Conservation (phyloP, 75 land plant genomes). For the Isoetes taiwanensis region DNA sequence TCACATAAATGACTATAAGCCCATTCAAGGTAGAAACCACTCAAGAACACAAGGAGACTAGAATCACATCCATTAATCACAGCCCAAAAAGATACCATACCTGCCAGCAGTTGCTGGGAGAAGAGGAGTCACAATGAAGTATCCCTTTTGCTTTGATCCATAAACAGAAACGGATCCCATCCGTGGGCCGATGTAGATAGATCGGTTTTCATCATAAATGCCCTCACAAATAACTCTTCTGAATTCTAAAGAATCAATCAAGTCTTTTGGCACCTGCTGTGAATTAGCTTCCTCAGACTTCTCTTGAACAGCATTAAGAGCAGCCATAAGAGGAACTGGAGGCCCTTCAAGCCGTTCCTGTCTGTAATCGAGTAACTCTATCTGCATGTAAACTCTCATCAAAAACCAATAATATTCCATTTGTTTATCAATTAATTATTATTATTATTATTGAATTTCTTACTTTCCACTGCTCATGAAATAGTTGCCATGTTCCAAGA, state of each 20-base stretch:
- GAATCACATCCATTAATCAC: too few species aligned
- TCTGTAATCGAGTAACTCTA: conserved; percentile 58
- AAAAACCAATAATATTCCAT: background rate
- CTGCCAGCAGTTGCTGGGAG: conserved; percentile 31
- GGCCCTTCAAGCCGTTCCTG: conserved; percentile 52
- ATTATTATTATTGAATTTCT: background rate
- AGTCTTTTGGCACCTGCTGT: background rate
- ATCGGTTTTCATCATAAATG: conserved; percentile 53
- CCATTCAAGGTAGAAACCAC: too few species aligned
- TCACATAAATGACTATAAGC: too few species aligned
- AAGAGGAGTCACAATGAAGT: conserved; percentile 72
- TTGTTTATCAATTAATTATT: background rate
- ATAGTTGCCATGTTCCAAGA: conserved; percentile 87
- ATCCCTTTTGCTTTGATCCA: conserved; percentile 89
- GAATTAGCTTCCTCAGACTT: background rate
- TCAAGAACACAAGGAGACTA: too few species aligned
- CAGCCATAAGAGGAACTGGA: conserved; percentile 28
- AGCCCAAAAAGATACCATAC: too few species aligned
- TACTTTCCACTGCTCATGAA: conserved; percentile 70
- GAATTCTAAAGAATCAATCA: conserved; percentile 45
- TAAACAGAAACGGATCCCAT: conserved; percentile 48
- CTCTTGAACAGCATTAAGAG: background rate
- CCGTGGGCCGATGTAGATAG: conserved; percentile 85
- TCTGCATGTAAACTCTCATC: conserved; percentile 24
- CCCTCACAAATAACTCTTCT: conserved; percentile 63